These are phyloP conservation scores for Geopyxis carbonaria DNA, from an alignment of 495 filamentous ascomycete genomes.

Conservation along the genomic window DNA sequence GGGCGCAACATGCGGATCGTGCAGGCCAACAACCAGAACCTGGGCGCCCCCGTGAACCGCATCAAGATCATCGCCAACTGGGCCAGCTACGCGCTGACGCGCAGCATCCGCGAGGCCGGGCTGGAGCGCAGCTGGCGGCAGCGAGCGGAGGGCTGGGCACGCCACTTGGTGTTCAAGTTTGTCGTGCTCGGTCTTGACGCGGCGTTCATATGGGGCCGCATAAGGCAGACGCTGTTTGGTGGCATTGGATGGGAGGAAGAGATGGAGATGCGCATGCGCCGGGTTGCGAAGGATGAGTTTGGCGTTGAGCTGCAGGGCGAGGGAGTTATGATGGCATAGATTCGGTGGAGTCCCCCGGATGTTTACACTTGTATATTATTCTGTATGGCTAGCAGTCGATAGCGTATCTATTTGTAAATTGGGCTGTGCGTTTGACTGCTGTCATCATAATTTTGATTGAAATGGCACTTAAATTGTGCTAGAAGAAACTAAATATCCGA, in stretches of 20 bases:
- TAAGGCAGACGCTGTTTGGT: conserved; percentile 53
- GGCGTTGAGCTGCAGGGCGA: conserved; percentile 75
- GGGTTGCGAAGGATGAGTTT: conserved; percentile 68
- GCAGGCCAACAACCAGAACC: conserved; percentile 60
- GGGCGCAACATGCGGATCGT: conserved; percentile 91
- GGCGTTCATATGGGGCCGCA: conserved; percentile 61
- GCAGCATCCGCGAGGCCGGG: conserved; percentile 35
- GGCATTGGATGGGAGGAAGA: conserved; percentile 88
- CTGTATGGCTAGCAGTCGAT: too few relatives aligned
- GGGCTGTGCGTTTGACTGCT: too few relatives aligned
- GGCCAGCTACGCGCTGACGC: conserved; percentile 42
- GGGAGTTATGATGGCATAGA: conserved; percentile 62
- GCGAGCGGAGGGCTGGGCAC: conserved; percentile 36
- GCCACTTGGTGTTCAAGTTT: conserved; percentile 60
- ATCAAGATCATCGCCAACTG: conserved; percentile 87
- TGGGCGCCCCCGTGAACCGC: conserved; percentile 84
- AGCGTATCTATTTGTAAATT: too few relatives aligned
- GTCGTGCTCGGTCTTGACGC: conserved; percentile 67
- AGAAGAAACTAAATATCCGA: too few relatives aligned
- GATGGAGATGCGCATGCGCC: conserved; percentile 68
- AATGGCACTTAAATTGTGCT: too few relatives aligned
- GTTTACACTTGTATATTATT: too few relatives aligned
- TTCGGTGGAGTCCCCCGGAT: too few relatives aligned
- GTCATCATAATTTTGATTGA: too few relatives aligned
- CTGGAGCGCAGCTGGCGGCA: conserved; percentile 30